Base-by-base conservation (phyloP, 2,329 filamentous ascomycete genomes). In the Xylariaceae sp. region DNA sequence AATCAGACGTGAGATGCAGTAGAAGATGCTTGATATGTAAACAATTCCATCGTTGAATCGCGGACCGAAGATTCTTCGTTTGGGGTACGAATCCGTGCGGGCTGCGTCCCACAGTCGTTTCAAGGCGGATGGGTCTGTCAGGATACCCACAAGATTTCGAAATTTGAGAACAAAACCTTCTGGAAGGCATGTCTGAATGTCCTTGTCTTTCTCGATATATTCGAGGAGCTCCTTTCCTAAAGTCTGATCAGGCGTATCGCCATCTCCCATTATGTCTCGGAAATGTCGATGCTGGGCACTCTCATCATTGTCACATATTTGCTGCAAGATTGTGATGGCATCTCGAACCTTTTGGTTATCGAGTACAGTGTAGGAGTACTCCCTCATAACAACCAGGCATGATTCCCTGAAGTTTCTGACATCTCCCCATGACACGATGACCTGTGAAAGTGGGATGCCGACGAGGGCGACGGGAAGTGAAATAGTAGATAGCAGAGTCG, bases 331-430 rank as follows among this genome's bases (percentile, higher is more conserved):
- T 8, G 49, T 13, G 13, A 61, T 58, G 6, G 49, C 55, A 18
- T n/a, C 1, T 50, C 48, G 13, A 10, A 50, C 49, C 6, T 4
- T 18, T 13, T 7, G 30, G 23, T 58, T 61, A 35, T 58, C 52
- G 8, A 11, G 39, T 17, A 3, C 35, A n/a, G 50, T 3, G 55
- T 52, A 61, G n/a, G 55, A 58, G 9, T 55, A 61, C 18, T 61
- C 59, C 17, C 35, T 61, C 52, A 61, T 58, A 6, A 50, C 52
- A 45, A 34, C 34, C 18, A 58, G 23, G 35, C 59, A 61, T 49
- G 34, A 13, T 1, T 53, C 1, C 4, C 49, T 53, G 17, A 58
- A 61, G 9, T 30, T 9, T 13, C 6, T 4, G 7, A 8, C 55
- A 3, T 58, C 18, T 23, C 57, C 57, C 53, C 53, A 55, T 18